These are phyloP conservation scores for Ogataea ramenticola DNA, from an alignment of 805 yeast species.

Conservation along the genomic window DNA sequence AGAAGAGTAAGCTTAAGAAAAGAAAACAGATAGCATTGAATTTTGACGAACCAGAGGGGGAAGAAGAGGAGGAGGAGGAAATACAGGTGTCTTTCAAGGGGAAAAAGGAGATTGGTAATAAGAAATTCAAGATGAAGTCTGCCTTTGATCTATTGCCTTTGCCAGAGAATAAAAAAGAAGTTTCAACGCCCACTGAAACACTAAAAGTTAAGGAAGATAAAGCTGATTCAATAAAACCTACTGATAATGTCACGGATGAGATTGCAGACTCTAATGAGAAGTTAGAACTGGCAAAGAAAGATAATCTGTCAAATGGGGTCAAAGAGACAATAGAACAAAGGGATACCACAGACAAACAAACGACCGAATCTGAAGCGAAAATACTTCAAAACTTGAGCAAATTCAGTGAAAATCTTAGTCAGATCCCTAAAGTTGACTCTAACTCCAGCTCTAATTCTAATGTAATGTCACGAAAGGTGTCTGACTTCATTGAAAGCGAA, in stretches of 20 bases:
- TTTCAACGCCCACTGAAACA: too few species aligned
- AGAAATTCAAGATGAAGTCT: constrained; percentile 29
- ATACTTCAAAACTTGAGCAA: background rate
- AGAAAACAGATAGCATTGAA: constrained; percentile 26
- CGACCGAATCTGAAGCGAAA: background rate
- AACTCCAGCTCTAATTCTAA: too few species aligned
- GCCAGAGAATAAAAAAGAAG: too few species aligned
- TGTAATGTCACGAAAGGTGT: too few species aligned
- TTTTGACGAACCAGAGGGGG: constrained; percentile 33
- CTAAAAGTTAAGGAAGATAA: constrained; percentile 21
- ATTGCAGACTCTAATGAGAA: too few species aligned
- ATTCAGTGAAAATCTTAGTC: background rate
- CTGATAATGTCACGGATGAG: too few species aligned
- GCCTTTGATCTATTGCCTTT: constrained; percentile 32
- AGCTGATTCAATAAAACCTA: constrained; percentile 3
- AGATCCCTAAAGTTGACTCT: too few species aligned
- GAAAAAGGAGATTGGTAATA: background rate
- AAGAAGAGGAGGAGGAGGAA: constrained; percentile 12
- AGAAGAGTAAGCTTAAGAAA: constrained; percentile 16
- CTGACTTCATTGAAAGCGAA: background rate
- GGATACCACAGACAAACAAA: background rate
- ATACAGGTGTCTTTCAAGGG: too few species aligned
- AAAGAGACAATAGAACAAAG: too few species aligned
- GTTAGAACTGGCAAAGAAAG: too few species aligned
- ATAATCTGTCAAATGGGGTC: background rate